Evolutionary conservation across 176 grass and related monocot species (phyloP), one percentile per base, ranked within the genome.

Genomic region (Triticum urartu): DNA sequence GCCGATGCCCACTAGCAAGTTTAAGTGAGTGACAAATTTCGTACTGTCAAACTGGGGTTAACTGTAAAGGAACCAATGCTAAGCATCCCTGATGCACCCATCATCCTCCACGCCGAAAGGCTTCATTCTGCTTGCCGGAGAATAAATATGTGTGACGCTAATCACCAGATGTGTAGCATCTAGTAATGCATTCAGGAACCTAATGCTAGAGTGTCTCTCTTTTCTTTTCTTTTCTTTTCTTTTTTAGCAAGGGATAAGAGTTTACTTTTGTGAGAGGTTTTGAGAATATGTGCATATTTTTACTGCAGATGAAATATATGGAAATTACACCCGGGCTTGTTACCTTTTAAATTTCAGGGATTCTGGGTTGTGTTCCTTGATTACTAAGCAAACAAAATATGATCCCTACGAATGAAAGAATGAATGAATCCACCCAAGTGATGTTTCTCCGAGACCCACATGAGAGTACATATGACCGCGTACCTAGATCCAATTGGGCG

Each of bases 111-210:
- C 22, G 81, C 38, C 81, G 20, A 75, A 64, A 84, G 54, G 36
- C 24, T 84, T 73, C 82, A 75, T 72, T 78, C 52, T 73, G 81
- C 52, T 73, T n/a, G 45, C 45, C 45, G 68, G 35, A 61, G 22
- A 73, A 73, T 73, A 65, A 42, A 28, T 58, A 35, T 70, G 65
- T 71, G 28, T 38, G 43, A 14, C 54, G 36, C 38, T 80, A 80
- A 43, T 64, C 59, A 43, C 13, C 59, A 28, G 78, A 43, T 64
- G 26, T 80, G 14, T 80, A 64, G 60, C 38, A 74, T 83, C 38
- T 30, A 64, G 39, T 74, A 84, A 75, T 75, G 82, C 38, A 64
- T 64, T 75, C 56, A 64, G 17, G 56, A 84, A 84, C 74, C 58
- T 75, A 64, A 26, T 63, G 22, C 39, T 24, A 25, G 70, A 47